Conservation (phyloP, 768 basidiomycete genomes). For the Boletus edulis region DNA sequence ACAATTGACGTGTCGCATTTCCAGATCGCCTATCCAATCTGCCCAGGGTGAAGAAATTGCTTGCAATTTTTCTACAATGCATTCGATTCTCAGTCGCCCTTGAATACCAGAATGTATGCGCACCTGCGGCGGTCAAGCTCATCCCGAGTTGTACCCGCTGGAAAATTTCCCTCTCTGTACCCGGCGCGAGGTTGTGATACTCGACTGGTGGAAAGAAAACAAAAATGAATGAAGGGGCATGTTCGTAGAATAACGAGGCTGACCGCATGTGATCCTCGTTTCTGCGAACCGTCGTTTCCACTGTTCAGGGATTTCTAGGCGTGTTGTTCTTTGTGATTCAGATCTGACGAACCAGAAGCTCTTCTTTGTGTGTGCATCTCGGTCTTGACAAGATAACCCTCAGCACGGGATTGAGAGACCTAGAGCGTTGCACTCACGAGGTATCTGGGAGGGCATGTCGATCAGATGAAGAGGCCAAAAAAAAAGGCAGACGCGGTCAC, state of each 20-base stretch:
- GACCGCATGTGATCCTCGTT: constrained; percentile 70
- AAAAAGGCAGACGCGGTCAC: constrained; percentile 3
- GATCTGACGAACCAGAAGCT: constrained; percentile 61
- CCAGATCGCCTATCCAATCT: constrained; percentile 61
- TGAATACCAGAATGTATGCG: neutral
- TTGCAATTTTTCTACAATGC: constrained; percentile 65
- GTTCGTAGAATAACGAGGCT: constrained; percentile 17
- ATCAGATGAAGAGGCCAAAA: constrained; percentile 6
- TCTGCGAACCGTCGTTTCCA: constrained; percentile 50
- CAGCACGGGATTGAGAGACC: constrained; percentile 6
- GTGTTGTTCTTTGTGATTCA: constrained; percentile 40
- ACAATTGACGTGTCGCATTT: constrained; percentile 51
- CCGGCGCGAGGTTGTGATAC: constrained; percentile 53
- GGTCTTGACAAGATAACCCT: constrained; percentile 41
- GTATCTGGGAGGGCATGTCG: constrained; percentile 39
- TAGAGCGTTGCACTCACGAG: constrained; percentile 39
- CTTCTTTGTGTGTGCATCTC: constrained; percentile 55
- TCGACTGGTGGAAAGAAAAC: constrained; percentile 47
- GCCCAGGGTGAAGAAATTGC: constrained; percentile 73
- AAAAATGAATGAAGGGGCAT: neutral
- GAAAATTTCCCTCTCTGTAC: constrained; percentile 74
- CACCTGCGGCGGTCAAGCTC: constrained; percentile 70
- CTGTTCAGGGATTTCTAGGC: constrained; percentile 50
- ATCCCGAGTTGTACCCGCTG: constrained; percentile 82
- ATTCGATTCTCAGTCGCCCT: neutral